These are phyloP conservation scores for Ustilago nuda DNA, from an alignment of 1,284 basidiomycete species.

Conservation along the genomic window DNA sequence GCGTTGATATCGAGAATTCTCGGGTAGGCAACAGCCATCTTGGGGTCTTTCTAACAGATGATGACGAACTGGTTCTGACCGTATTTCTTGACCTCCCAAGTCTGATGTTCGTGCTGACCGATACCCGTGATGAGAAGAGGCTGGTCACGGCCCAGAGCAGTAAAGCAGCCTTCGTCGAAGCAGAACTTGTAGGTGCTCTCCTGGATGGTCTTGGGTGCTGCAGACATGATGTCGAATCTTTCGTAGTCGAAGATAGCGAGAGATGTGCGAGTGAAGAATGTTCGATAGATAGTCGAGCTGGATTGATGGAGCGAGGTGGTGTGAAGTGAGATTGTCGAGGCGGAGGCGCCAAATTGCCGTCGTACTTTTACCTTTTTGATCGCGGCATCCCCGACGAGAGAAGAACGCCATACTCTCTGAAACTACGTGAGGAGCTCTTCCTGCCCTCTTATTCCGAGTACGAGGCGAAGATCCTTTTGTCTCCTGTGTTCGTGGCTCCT, in stretches of 20 bases:
- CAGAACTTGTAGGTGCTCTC: slow-evolving; percentile 20
- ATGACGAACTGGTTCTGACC: slow-evolving; percentile 4
- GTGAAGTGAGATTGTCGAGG: not conserved
- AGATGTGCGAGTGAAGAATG: not conserved
- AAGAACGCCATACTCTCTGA: not conserved
- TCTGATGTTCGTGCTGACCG: not conserved
- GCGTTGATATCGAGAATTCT: not conserved
- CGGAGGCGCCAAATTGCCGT: not conserved
- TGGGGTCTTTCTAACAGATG: slow-evolving; percentile 6
- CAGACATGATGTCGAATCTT: slow-evolving; percentile 5
- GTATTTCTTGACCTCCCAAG: slow-evolving; percentile 16
- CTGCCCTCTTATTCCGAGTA: not conserved
- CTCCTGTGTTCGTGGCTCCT: not conserved
- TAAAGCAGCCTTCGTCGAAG: slow-evolving; percentile 11
- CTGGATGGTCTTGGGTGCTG: slow-evolving; percentile 9
- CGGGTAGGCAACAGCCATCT: slow-evolving; percentile 3
- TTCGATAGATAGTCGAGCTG: not conserved
- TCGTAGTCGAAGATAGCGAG: not conserved
- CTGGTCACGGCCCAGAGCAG: not conserved
- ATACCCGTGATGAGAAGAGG: slow-evolving; percentile 1
- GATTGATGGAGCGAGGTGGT: not conserved
- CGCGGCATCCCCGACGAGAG: not conserved
- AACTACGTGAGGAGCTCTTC: not conserved
- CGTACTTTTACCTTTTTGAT: not conserved
- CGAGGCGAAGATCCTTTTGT: not conserved